Percentiles rank a stretch among this genome's conserved stretches.
Conservation (phyloP, 257 asterid species). For the Solanum okadae region DNA sequence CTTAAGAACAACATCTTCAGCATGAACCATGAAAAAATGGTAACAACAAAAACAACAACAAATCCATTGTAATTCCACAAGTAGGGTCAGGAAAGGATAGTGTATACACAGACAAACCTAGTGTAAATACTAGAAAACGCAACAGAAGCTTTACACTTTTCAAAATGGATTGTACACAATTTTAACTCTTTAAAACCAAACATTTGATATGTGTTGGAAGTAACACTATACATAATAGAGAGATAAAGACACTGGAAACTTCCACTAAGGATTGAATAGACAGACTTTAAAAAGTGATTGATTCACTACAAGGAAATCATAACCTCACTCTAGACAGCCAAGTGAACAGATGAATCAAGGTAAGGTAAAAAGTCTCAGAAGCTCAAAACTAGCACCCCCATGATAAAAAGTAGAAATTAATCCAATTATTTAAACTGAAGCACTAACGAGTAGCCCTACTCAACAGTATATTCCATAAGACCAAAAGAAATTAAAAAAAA, state of each 20-base stretch:
- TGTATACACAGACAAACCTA: background rate
- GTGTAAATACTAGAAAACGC: background rate
- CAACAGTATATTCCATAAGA: background rate
- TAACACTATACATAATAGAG: background rate
- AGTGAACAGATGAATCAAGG: background rate
- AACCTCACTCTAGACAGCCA: background rate
- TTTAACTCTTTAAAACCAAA: background rate
- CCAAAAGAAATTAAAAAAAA: background rate
- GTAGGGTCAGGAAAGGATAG: background rate
- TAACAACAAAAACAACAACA: background rate
- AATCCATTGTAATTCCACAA: background rate
- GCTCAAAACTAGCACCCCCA: background rate
- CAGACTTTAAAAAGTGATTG: background rate
- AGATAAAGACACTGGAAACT: background rate
- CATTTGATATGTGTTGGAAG: background rate
- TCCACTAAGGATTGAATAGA: background rate
- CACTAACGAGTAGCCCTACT: background rate
- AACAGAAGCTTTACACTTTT: background rate
- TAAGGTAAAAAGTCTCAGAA: background rate
- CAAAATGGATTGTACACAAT: background rate
- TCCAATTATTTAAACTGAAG: background rate
- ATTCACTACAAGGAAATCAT: background rate
- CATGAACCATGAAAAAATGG: background rate
- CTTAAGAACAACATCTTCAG: background rate
- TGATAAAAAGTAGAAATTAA: background rate